These are phyloP conservation scores for Gentiana macrophylla DNA, from an alignment of 257 asterid genomes.

Conservation along the genomic window DNA sequence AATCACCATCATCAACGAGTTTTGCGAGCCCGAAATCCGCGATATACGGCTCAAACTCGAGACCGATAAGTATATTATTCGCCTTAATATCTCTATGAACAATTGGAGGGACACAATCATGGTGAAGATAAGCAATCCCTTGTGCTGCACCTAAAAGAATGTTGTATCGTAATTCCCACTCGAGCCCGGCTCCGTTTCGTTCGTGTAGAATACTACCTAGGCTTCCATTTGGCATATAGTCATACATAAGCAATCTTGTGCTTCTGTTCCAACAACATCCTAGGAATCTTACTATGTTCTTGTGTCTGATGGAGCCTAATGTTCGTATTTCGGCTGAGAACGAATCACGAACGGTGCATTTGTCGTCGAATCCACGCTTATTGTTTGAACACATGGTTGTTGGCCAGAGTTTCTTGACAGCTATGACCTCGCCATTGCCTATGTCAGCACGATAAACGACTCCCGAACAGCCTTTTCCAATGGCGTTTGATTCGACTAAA, in stretches of 20 bases:
- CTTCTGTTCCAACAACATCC: constrained; percentile 36
- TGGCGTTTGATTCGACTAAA: constrained; percentile 35
- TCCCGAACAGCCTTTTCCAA: constrained; percentile 40
- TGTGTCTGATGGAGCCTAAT: constrained; percentile 36
- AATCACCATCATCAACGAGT: constrained; percentile 37
- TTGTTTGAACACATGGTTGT: constrained; percentile 14
- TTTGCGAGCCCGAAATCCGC: constrained; percentile 47
- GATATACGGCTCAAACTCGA: constrained; percentile 36
- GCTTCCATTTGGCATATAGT: constrained; percentile 42
- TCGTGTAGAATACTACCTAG: constrained; percentile 41
- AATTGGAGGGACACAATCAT: constrained; percentile 42
- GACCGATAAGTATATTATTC: constrained; percentile 41
- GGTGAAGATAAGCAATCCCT: constrained; percentile 38
- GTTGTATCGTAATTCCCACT: constrained; percentile 33
- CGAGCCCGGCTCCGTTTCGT: constrained; percentile 24
- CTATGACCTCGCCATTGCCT: constrained; percentile 27
- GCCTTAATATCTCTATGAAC: constrained; percentile 47
- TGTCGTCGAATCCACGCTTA: constrained; percentile 14
- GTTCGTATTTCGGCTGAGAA: constrained; percentile 37
- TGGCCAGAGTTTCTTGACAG: constrained; percentile 44
- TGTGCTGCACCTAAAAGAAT: constrained; percentile 37
- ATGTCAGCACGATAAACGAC: constrained; percentile 36
- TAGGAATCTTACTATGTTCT: constrained; percentile 38
- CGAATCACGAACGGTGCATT: constrained; percentile 28
- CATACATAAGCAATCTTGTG: constrained; percentile 37